Percentiles rank a stretch among this genome's conserved stretches.
phyloP scores from a whole-genome alignment of 1,139 yeast species.

The Diutina catenulata region DNA sequence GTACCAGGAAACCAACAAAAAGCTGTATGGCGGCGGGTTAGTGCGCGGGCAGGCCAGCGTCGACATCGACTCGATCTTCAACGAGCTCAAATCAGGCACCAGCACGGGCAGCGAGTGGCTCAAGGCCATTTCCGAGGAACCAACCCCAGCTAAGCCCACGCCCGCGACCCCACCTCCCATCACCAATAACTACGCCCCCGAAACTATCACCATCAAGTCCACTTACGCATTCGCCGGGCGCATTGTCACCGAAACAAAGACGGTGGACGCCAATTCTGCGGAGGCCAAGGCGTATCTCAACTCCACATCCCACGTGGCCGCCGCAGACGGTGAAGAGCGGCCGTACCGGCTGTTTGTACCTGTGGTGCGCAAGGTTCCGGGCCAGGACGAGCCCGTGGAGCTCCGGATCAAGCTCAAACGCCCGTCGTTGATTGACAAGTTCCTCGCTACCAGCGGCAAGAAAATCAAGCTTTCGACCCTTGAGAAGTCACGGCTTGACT shows the following conservation, averaged over 20 bases:
- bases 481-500: constrained; percentile 86
- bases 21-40: constrained; percentile 10
- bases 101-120: not conserved
- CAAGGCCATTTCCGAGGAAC: not conserved
- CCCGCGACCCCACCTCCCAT: not conserved
- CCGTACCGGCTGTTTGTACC: constrained; percentile 17
- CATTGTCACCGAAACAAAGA: constrained; percentile 60
- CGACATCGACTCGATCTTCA: constrained; percentile 3
- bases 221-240: constrained; percentile 88
- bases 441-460: constrained; percentile 20
- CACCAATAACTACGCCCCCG: not conserved
- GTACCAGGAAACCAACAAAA: constrained; percentile 9
- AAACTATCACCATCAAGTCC: constrained; percentile 49
- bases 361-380: constrained; percentile 25
- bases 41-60: not conserved
- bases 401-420: constrained; percentile 43
- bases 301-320: constrained; percentile 29
- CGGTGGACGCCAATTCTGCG: constrained; percentile 66
- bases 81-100: not conserved
- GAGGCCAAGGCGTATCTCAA: constrained; percentile 77
- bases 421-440: constrained; percentile 64
- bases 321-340: constrained; percentile 10
- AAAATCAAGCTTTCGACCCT: constrained; percentile 71
- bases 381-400: constrained; percentile 17
- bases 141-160: not conserved